Base-by-base conservation (phyloP, 1,284 basidiomycete species). In the Malassezia psittaci region DNA sequence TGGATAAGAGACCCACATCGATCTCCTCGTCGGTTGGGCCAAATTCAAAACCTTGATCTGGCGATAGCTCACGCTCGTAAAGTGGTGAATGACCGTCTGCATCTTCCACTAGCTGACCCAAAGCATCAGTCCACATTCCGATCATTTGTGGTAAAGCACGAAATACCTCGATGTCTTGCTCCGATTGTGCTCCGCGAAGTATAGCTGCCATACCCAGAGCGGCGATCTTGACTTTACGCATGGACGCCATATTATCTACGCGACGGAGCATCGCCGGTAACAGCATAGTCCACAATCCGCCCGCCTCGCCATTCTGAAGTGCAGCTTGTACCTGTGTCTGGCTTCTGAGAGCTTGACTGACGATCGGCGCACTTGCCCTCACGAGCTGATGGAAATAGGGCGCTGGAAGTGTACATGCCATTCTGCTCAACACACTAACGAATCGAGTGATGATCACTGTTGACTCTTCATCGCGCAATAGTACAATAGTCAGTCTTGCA, bases 191-290 rank as follows among this genome's bases (percentile, higher is more conserved):
- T 19, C 43, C 50, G 6, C 43, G 48, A 43, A 65, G 19, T 13
- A 61, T 51, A 19, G 33, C 43, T 10, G 71, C 68, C 8, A 69
- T 51, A 1, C 63, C 71, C 16, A 74, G 54, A 1, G 63, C 64
- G 5, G 62, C 61, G 12, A 69, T 55, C 16, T 68, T 66, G 11
- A 67, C 60, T 38, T 64, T 62, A 10, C 67, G 60, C 19, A 55
- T 43, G 13, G 68, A 65, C 32, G 67, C 48, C 63, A 70, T 72
- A 55, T 63, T 67, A 37, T 69, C 67, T 45, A 67, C 69, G 10
- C 62, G 52, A 10, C 54, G 44, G 45, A 64, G 60, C 42, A 66
- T 47, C 5, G 47, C 51, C 8, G 53, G 51, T 43, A 68, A n/a
- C 32, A 68, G 51, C 3, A 60, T 47, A 34, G 41, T 42, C 60